Base-by-base conservation (phyloP, 495 filamentous ascomycete genomes). In the Hypoxylon crocopeplum region DNA sequence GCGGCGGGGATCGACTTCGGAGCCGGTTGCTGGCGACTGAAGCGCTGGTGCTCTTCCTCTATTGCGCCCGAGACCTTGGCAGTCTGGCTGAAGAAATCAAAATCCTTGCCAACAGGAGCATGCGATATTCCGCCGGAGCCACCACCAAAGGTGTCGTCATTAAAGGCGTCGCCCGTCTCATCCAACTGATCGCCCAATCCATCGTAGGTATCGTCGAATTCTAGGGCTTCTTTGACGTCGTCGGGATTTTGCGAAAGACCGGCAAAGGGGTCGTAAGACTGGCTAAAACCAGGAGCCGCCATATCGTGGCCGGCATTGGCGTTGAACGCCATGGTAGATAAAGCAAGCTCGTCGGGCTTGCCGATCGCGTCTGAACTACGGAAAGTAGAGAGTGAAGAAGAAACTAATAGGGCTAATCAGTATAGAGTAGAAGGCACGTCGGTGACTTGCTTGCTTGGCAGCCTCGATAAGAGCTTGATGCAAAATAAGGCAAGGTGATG, bases 171-270 rank as follows among this genome's bases (percentile, higher is more conserved):
- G 64, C 93, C 89, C 13, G 91, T 89, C 67, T 98, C 93, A 64
- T 96, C 88, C 24, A 99, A 84, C 70, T 90, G 86, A 72, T 96
- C 90, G 2, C 92, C 94, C 16, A 98, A 79, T 1, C 94, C 94
- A 74, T 99, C 95, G 70, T 99, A 98, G 22, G 94, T 98, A 66
- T 99, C 94, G 62, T 98, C 94, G 62, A 98, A 98, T 55, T 98
- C 92, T 49, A 98, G 62, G 20, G 82, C 92, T 75, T 83, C 93
- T 82, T 82, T 90, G 67, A 95, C 87, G 34, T 88, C 87, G 55
- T 88, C 84, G 27, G 85, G 82, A 27, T 80, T 77, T 36, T 71
- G 69, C 45, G 88, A 85, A 39, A 96, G 83, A 33, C 88, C 86
- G 59, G 92, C 93, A 72, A 98, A 98, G 20, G 94, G 89, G 77